Percentiles rank a stretch among this genome's conserved stretches.
Evolutionary conservation across 495 filamentous ascomycete genomes (phyloP).

Genomic region (Aspergillus egyptiacus): DNA sequence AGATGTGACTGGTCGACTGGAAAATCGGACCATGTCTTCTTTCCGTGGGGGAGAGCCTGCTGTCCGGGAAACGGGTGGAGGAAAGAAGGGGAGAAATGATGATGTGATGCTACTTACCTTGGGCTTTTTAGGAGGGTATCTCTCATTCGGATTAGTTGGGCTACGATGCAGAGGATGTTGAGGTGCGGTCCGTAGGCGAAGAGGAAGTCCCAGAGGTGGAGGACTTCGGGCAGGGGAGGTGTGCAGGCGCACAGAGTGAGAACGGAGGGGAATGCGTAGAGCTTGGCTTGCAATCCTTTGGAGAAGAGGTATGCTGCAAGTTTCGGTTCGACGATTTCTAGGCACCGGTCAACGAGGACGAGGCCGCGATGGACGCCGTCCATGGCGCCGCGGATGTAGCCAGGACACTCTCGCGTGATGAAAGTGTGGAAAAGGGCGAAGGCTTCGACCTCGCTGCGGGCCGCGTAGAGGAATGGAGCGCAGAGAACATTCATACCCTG

Average conservation of each 20-base stretch:
- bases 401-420: conserved; percentile 82
- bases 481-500: conserved; percentile 99
- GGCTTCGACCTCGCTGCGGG: conserved; percentile 89
- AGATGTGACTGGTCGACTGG: conserved; percentile 9
- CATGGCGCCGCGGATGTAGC: conserved; percentile 93
- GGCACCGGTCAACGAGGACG: conserved; percentile 80
- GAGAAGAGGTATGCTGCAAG: conserved; percentile 74
- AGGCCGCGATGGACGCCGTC: conserved; percentile 93
- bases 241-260: conserved; percentile 94
- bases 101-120: conserved; percentile 53
- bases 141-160: conserved; percentile 85
- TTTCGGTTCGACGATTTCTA: conserved; percentile 85
- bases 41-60: not conserved
- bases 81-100: not conserved
- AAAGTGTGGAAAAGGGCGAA: conserved; percentile 87
- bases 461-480: conserved; percentile 92
- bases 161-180: conserved; percentile 94
- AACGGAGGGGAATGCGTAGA: conserved; percentile 97
- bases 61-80: not conserved
- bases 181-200: conserved; percentile 92
- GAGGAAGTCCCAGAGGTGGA: conserved; percentile 96
- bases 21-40: not conserved
- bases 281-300: conserved; percentile 82
- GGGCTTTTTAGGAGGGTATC: conserved; percentile 73
- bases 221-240: conserved; percentile 90